Evolutionary conservation across 257 asterid genomes (phyloP).

Genomic region (Leonotis leonurus): DNA sequence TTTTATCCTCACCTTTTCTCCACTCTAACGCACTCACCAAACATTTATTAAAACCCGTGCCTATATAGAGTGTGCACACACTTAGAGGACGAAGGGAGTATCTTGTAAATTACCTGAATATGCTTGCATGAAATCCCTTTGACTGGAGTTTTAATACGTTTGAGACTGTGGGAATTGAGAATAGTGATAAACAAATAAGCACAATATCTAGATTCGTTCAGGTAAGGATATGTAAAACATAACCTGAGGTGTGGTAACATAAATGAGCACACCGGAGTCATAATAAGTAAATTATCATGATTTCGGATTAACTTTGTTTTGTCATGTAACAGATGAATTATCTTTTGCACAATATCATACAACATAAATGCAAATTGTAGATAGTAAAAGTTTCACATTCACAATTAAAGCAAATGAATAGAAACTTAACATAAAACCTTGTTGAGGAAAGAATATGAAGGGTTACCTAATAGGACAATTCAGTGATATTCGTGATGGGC

Average conservation of each 20-base stretch:
- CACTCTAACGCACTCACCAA: no score
- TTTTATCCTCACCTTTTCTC: no score
- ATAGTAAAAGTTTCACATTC: no score
- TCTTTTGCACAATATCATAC: not conserved
- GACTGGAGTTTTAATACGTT: conserved; percentile 69
- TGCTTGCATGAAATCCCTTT: conserved; percentile 91
- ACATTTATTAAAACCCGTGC: no score
- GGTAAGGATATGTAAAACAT: not conserved
- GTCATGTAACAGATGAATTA: no score
- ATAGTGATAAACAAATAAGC: conserved; percentile 14
- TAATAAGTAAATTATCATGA: not conserved
- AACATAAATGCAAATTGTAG: no score
- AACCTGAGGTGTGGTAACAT: not conserved
- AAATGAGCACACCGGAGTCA: conserved; percentile 7
- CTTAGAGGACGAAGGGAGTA: no score
- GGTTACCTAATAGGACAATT: conserved; percentile 91
- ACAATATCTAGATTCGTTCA: not conserved
- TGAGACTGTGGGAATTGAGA: conserved; percentile 51
- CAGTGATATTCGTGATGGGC: conserved; percentile 78
- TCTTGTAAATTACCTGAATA: conserved; percentile 63
- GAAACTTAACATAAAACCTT: conserved; percentile 2
- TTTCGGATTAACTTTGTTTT: not conserved
- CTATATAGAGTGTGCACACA: no score
- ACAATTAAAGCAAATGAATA: not conserved
- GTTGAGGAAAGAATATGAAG: conserved; percentile 9